Base-by-base conservation (phyloP, 306 rosid genomes). In the Citrullus mucosospermus region DNA sequence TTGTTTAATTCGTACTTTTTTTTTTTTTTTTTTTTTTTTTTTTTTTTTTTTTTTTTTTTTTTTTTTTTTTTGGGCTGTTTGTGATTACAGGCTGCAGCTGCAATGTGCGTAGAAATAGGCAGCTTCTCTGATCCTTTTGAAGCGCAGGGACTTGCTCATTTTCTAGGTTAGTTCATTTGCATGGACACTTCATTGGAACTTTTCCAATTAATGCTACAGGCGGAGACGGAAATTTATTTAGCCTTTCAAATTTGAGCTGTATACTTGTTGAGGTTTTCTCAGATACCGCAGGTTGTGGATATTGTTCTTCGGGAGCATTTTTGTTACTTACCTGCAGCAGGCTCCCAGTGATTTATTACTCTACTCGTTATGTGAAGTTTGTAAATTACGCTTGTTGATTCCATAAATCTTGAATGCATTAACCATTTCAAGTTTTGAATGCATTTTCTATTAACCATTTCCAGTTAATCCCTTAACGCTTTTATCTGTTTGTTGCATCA, bases 111-210 rank as follows among this genome's bases (percentile, higher is more conserved):
- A 16, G 98, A 91, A 80, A 89, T 95, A 48, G 98, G 98, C 61
- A 92, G 97, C 85, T 95, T 95, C 81, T 92, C 90, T 46, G 98
- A 95, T 78, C 98, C 98, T 41, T 65, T 75, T 34, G 96, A 95
- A 84, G 98, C 97, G 6, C 98, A 92, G 77, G 98, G 98, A 78
- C 92, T 95, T 28, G 97, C 97, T 10, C 98, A 95, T 79, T 95
- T 95, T 83, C 78, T 95, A 84, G 98, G 98, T 95, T 62, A 80
- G 84, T 50, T 63, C 34, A 60, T 76, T 36, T 22, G n/a, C 61
- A 9, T 22, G 59, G 36, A 13, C 58, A 44, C 56, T 41, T 44
- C 30, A 69, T 30, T 41, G 34, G 9, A 67, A 39, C 51, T 67
- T 18, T 67, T 39, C 50, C 28, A 15, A 6, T 5, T 65, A 15